Evolutionary conservation across 1,139 yeast species (phyloP).

Genomic region (Ogataea hybrid): DNA sequence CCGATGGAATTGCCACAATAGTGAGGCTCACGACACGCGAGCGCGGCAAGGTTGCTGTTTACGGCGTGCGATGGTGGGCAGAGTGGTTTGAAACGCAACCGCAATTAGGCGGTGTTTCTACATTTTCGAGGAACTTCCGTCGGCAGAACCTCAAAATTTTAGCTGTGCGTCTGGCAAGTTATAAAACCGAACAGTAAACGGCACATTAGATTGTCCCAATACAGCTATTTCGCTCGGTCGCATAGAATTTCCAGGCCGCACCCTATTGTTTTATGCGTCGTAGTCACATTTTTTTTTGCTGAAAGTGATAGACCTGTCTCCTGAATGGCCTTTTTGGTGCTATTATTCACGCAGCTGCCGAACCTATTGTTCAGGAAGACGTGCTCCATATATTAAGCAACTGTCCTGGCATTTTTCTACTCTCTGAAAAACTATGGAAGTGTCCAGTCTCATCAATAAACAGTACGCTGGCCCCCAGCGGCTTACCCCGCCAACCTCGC

Average conservation of each 20-base stretch:
- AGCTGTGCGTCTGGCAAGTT: neutral
- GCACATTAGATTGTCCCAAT: neutral
- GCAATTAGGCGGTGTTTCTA: neutral
- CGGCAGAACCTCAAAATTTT: neutral
- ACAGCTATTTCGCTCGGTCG: neutral
- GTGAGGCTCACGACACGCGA: too few relatives aligned
- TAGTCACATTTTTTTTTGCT: conserved; percentile 1
- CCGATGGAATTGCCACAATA: too few relatives aligned
- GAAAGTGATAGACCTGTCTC: conserved; percentile 3
- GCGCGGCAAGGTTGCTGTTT: too few relatives aligned
- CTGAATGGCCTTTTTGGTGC: conserved; percentile 6
- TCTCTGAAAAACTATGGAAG: conserved; percentile 16
- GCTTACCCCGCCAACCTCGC: conserved; percentile 23
- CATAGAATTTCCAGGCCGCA: neutral
- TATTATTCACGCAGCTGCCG: conserved; percentile 9
- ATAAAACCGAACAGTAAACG: neutral
- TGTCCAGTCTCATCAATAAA: conserved; percentile 19
- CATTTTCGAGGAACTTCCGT: neutral
- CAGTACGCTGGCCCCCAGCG: conserved; percentile 11
- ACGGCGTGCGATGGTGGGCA: too few relatives aligned
- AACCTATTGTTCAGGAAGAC: conserved; percentile 1
- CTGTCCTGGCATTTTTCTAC: neutral
- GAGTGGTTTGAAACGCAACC: neutral
- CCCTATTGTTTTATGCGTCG: neutral
- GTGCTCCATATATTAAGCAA: conserved; percentile 5